Percentiles rank a stretch among this genome's conserved stretches.
Evolutionary conservation across 352 stramenopile genomes (phyloP).

Genomic region (Phytophthora ohioensis): DNA sequence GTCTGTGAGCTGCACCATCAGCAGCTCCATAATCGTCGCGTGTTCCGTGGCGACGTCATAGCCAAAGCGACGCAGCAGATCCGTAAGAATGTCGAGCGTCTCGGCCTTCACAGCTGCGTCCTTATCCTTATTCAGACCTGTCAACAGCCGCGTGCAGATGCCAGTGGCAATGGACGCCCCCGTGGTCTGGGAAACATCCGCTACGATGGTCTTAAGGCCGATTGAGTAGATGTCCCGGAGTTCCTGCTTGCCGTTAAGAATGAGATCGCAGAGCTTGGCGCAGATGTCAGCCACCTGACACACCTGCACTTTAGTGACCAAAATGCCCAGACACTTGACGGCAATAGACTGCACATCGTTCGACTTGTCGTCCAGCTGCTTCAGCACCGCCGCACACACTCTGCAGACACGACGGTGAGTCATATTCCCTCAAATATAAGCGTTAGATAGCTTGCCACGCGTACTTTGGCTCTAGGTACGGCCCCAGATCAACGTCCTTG

Average conservation of each 20-base stretch:
- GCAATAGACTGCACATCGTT: conserved; percentile 98
- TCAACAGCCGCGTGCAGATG: conserved; percentile 74
- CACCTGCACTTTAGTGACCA: conserved; percentile 97
- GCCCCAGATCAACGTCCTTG: conserved; percentile 92
- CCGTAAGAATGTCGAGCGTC: conserved; percentile 97
- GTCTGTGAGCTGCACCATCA: conserved; percentile 87
- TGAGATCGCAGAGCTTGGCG: conserved; percentile 96
- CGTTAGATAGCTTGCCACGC: conserved; percentile 20
- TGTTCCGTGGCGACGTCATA: conserved; percentile 90
- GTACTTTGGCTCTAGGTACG: conserved; percentile 87
- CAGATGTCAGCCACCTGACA: conserved; percentile 97
- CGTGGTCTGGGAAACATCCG: conserved; percentile 93
- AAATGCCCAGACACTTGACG: conserved; percentile 93
- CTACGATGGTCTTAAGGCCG: conserved; percentile 97
- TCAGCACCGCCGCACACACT: conserved; percentile 96
- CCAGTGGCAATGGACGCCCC: conserved; percentile 86
- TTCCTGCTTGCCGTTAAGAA: conserved; percentile 96
- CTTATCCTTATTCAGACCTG: conserved; percentile 68
- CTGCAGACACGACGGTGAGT: conserved; percentile 41
- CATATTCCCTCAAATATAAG: not conserved
- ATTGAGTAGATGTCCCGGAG: conserved; percentile 99
- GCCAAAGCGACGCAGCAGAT: conserved; percentile 97
- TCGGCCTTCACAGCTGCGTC: conserved; percentile 91
- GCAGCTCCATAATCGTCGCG: conserved; percentile 89
- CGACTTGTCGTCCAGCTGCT: conserved; percentile 98